A percentile compares a stretch with the other conserved stretches of the same genome.
Conservation (phyloP, 2,329 filamentous ascomycete genomes). For the Paraphoma chrysanthemicola region DNA sequence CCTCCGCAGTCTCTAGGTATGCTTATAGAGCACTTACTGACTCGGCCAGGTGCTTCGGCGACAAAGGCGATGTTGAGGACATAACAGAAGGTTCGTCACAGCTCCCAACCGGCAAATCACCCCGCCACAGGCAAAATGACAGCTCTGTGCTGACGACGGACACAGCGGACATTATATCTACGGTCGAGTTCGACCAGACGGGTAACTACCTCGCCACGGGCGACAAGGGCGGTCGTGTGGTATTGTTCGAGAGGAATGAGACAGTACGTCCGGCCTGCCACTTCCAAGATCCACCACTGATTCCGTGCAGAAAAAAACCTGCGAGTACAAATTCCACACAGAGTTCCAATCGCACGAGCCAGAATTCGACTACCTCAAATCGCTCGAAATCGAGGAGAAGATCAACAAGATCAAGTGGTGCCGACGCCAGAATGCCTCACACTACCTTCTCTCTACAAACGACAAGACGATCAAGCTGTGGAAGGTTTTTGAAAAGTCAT, state of each 20-base stretch:
- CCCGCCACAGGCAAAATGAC: not conserved
- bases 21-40: slow-evolving; percentile 22
- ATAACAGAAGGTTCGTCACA: slow-evolving; percentile 83
- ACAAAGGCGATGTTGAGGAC: slow-evolving; percentile 99
- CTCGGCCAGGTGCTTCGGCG: slow-evolving; percentile 87
- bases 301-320: slow-evolving; percentile 88
- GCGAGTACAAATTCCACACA: slow-evolving; percentile 99
- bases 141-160: slow-evolving; percentile 17
- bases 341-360: slow-evolving; percentile 99
- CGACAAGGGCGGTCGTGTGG: slow-evolving; percentile 85
- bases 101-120: not conserved
- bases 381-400: slow-evolving; percentile 99
- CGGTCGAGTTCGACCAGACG: slow-evolving; percentile 88
- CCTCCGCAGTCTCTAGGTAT: no score
- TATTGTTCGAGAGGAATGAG: slow-evolving; percentile 92
- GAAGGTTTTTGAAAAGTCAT: slow-evolving; percentile 99
- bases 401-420: slow-evolving; percentile 99
- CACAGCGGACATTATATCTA: slow-evolving; percentile 87
- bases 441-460: slow-evolving; percentile 97
- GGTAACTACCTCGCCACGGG: slow-evolving; percentile 90
- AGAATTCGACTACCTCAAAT: slow-evolving; percentile 99
- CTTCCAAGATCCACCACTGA: slow-evolving; percentile 14
- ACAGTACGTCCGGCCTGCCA: slow-evolving; percentile 67
- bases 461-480: slow-evolving; percentile 99
- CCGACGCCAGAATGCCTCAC: slow-evolving; percentile 94